phyloP scores from a whole-genome alignment of 495 filamentous ascomycete genomes.

The Aspergillus carlsbadensis region DNA sequence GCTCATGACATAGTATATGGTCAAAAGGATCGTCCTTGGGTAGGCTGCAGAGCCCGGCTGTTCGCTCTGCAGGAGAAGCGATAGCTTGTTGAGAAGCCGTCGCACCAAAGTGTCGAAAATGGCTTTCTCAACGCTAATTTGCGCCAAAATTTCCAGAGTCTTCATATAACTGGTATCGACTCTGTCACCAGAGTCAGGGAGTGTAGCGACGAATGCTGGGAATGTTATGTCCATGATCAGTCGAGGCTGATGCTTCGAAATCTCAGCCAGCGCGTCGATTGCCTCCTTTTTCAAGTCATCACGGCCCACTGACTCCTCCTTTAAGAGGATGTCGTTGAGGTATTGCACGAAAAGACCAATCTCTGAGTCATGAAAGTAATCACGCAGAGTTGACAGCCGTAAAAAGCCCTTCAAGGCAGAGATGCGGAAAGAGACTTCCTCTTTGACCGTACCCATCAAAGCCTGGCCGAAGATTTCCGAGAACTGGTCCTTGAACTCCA shows the following conservation, averaged over 20 bases:
- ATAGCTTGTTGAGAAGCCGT: constrained; percentile 65
- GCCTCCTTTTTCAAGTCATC: constrained; percentile 62
- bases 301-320: constrained; percentile 55
- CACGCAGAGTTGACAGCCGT: constrained; percentile 52
- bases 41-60: constrained; percentile 51
- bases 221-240: constrained; percentile 70
- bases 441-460: constrained; percentile 58
- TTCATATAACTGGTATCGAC: constrained; percentile 47
- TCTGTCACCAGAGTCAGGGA: constrained; percentile 58
- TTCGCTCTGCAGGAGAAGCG: constrained; percentile 55
- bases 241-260: constrained; percentile 66
- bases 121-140: constrained; percentile 62
- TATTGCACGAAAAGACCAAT: constrained; percentile 64
- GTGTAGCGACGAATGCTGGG: constrained; percentile 68
- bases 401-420: constrained; percentile 60
- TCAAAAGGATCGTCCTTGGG: constrained; percentile 59
- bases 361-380: constrained; percentile 62
- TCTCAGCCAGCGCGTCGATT: constrained; percentile 60
- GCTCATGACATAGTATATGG: constrained; percentile 63
- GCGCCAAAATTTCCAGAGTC: constrained; percentile 65
- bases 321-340: constrained; percentile 62
- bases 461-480: constrained; percentile 61
- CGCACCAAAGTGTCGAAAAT: constrained; percentile 70
- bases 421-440: constrained; percentile 65
- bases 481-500: constrained; percentile 59